Conservation (phyloP, 768 basidiomycete species). For the Boletus reticulatus region DNA sequence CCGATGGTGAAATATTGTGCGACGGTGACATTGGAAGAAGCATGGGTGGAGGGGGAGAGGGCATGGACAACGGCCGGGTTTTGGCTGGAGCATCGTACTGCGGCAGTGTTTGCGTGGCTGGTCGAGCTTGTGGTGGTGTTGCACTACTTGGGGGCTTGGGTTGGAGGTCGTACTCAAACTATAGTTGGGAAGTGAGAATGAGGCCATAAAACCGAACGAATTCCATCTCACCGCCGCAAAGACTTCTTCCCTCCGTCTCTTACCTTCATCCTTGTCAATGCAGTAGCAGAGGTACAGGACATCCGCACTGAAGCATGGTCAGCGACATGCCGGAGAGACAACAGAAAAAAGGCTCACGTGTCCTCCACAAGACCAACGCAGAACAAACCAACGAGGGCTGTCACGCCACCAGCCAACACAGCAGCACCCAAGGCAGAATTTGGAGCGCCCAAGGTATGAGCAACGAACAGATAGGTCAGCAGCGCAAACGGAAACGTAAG, state of each 20-base stretch:
- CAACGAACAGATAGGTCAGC: conserved; percentile 84
- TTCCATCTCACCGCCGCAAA: conserved; percentile 48
- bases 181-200: conserved; percentile 3
- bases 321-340: neutral
- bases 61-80: conserved; percentile 4
- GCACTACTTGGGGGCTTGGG: conserved; percentile 10
- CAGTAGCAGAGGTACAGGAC: conserved; percentile 67
- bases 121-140: conserved; percentile 16
- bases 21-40: conserved; percentile 11
- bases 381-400: conserved; percentile 79
- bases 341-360: conserved; percentile 42
- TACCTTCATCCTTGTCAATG: conserved; percentile 56
- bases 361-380: conserved; percentile 82
- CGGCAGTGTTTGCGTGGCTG: conserved; percentile 2
- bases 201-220: neutral
- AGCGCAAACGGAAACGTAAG: conserved; percentile 82
- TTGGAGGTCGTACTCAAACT: conserved; percentile 43
- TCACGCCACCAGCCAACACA: conserved; percentile 73
- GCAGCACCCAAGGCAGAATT: conserved; percentile 73
- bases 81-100: conserved; percentile 11
- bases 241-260: conserved; percentile 50
- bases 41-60: conserved; percentile 13
- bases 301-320: conserved; percentile 45
- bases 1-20: neutral
- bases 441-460: conserved; percentile 71